Evolutionary conservation across 2,329 filamentous ascomycete species (phyloP).

Genomic region (Exserohilum turcica): DNA sequence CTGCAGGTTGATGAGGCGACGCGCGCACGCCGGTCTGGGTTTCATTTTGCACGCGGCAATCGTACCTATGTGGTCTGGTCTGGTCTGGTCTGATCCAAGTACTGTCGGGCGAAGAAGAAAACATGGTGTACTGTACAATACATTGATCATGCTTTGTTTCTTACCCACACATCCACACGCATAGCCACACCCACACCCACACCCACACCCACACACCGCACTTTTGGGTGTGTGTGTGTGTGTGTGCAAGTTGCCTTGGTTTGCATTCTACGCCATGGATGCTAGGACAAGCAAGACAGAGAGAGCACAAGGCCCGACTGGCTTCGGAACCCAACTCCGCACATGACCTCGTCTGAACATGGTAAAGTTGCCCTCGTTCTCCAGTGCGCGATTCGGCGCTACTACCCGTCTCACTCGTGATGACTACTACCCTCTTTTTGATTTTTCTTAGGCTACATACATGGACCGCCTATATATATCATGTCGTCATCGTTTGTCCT

Average conservation of each 20-base stretch:
- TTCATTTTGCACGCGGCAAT: too few relatives aligned
- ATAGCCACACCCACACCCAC: neutral
- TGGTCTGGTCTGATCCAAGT: too few relatives aligned
- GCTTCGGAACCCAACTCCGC: neutral
- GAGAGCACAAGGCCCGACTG: neutral
- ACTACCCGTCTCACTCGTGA: neutral
- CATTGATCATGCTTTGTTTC: too few relatives aligned
- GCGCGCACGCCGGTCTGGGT: too few relatives aligned
- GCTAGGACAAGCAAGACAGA: neutral
- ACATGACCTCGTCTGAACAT: neutral
- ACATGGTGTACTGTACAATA: neutral
- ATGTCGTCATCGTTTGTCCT: neutral
- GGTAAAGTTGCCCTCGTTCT: neutral
- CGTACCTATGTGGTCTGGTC: too few relatives aligned
- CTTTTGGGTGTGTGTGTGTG: neutral
- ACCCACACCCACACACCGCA: neutral
- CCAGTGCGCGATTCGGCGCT: neutral
- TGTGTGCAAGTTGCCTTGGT: neutral
- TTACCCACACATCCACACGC: too few relatives aligned
- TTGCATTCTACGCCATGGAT: neutral
- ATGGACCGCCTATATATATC: neutral
- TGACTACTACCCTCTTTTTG: too few relatives aligned
- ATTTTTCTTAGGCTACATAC: neutral
- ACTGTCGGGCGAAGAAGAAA: too few relatives aligned
- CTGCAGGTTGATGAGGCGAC: neutral